Conservation (phyloP, 768 basidiomycete genomes). For the Postia placenta region DNA sequence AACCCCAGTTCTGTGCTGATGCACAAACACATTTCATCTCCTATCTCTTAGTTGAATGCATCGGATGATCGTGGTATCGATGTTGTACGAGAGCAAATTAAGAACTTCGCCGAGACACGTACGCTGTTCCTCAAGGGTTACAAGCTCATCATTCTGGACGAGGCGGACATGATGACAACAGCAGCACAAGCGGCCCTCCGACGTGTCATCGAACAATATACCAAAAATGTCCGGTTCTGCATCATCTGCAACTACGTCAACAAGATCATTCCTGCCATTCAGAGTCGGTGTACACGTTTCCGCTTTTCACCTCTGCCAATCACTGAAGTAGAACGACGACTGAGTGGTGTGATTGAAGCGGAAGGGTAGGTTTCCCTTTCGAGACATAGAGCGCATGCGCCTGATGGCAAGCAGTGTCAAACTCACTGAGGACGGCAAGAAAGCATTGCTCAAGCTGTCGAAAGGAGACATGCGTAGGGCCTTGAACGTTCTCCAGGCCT, state of each 20-base stretch:
- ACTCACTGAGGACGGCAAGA: constrained; percentile 78
- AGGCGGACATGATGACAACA: constrained; percentile 99
- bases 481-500: constrained; percentile 93
- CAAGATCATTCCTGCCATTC: constrained; percentile 97
- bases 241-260: constrained; percentile 99
- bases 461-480: constrained; percentile 98
- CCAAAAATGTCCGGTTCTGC: constrained; percentile 97
- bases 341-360: constrained; percentile 70
- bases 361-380: constrained; percentile 60
- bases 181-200: constrained; percentile 95
- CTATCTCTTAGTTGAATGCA: constrained; percentile 74
- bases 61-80: constrained; percentile 99
- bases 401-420: constrained; percentile 83
- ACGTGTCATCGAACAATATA: constrained; percentile 97
- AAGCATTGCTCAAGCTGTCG: constrained; percentile 88
- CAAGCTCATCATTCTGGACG: constrained; percentile 97
- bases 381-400: too few species aligned
- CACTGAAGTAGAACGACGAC: constrained; percentile 75
- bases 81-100: constrained; percentile 97
- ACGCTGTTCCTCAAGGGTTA: constrained; percentile 89
- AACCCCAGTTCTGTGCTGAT: not conserved
- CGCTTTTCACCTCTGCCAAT: constrained; percentile 92
- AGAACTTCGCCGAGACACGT: constrained; percentile 94
- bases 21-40: not conserved
- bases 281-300: constrained; percentile 97